Conservation (phyloP, 192 early-diverging fungal genomes). For the Entomortierella lignicola region DNA sequence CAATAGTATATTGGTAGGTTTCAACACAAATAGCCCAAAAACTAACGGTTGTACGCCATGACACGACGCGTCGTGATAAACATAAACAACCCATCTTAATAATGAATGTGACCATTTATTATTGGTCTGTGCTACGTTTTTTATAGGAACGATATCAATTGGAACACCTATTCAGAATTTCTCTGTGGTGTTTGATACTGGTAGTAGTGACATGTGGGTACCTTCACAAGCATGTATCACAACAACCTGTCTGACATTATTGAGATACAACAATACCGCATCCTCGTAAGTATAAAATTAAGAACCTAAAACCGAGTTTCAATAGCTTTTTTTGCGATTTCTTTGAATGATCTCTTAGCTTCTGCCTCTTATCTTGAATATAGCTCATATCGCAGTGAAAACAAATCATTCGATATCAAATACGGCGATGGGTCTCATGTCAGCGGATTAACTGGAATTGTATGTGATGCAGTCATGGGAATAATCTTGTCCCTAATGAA, state of each 20-base stretch:
- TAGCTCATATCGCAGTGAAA: conserved; percentile 26
- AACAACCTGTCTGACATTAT: conserved; percentile 16
- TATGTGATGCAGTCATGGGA: not conserved
- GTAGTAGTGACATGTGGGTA: conserved; percentile 51
- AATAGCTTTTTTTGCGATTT: no score
- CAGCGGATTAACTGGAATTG: conserved; percentile 32
- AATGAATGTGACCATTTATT: not conserved
- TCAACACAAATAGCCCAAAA: not conserved
- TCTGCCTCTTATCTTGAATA: not conserved
- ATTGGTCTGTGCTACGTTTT: not conserved
- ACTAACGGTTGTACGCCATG: not conserved
- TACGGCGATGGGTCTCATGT: conserved; percentile 45
- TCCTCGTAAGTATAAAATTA: conserved; percentile 20
- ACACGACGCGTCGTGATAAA: not conserved
- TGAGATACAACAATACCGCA: conserved; percentile 22
- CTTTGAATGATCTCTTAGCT: no score
- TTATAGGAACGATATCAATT: conserved; percentile 24
- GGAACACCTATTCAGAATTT: conserved; percentile 45
- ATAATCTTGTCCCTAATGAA: no score
- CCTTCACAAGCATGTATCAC: conserved; percentile 26
- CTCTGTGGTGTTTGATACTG: conserved; percentile 45
- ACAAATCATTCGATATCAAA: conserved; percentile 27
- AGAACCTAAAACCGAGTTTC: not conserved
- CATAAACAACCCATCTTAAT: not conserved
- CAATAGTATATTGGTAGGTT: conserved; percentile 16